Conservation (phyloP, 208 protist species). For the Trypanosoma avium region DNA sequence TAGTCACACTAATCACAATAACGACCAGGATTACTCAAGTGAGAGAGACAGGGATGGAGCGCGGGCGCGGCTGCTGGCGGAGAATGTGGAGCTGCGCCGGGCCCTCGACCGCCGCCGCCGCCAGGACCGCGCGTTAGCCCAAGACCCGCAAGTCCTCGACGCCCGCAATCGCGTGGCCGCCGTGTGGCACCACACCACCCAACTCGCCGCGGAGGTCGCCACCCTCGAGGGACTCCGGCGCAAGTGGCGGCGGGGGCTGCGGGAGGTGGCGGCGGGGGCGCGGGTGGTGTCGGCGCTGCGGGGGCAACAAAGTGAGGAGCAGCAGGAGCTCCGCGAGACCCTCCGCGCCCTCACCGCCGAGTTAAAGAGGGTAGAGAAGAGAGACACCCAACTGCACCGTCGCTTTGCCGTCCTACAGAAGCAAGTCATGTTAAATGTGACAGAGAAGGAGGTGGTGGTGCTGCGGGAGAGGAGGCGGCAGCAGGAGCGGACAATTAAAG, state of each 20-base stretch:
- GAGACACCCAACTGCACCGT: slow-evolving; percentile 61
- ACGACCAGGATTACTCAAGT: slow-evolving; percentile 1
- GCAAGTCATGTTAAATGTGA: slow-evolving; percentile 53
- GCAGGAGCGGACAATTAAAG: slow-evolving; percentile 34
- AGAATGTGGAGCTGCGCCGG: slow-evolving; percentile 41
- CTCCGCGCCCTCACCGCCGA: slow-evolving; percentile 48
- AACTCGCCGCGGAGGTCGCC: slow-evolving; percentile 56
- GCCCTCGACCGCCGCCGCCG: slow-evolving; percentile 32
- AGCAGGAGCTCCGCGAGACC: slow-evolving; percentile 39
- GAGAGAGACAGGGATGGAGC: slow-evolving; percentile 17
- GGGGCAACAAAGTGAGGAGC: slow-evolving; percentile 47
- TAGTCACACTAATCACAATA: too few relatives aligned
- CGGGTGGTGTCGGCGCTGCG: slow-evolving; percentile 37
- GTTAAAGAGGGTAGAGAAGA: slow-evolving; percentile 41
- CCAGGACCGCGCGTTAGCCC: slow-evolving; percentile 32
- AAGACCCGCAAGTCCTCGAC: slow-evolving; percentile 58
- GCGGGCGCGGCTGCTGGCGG: slow-evolving; percentile 26
- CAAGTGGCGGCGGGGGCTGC: slow-evolving; percentile 44
- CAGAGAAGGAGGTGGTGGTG: slow-evolving; percentile 43
- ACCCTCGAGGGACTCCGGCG: slow-evolving; percentile 60
- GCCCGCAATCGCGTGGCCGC: slow-evolving; percentile 62
- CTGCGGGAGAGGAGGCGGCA: slow-evolving; percentile 32
- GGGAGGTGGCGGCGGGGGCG: slow-evolving; percentile 48
- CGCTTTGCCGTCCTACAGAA: slow-evolving; percentile 53
- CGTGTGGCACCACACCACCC: slow-evolving; percentile 45